Evolutionary conservation across 306 rosid species (phyloP), one percentile per base, ranked within the genome.

Genomic region (Gynostemma pentaphyllum): DNA sequence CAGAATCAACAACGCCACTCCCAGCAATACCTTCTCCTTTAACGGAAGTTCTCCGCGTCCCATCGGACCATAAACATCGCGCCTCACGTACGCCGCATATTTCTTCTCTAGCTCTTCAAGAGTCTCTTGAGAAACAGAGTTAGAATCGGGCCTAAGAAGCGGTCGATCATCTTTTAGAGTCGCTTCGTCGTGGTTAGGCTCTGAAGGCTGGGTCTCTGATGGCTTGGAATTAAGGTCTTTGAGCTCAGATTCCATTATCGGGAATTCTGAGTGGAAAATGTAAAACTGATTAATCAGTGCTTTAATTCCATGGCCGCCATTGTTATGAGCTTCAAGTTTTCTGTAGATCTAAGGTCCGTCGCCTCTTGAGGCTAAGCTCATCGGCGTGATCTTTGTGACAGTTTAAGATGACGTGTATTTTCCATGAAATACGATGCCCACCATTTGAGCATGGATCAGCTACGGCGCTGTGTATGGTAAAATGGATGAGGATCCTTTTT

Each of bases 21-120:
- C 88, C 7, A 94, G 79, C 22, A 86, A 49, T 14, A 83, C 71
- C 78, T 86, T 88, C 94, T 88, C 99, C 80, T 45, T 76, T 10
- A 76, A 9, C 9, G 89, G 70, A 23, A 94, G 70, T 59, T 84
- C 87, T 49, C 99, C 90, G n/a, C 90, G 82, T 12, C 99, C 99
- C 97, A 88, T 82, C 18, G 79, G 65, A 14, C 99, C 99, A 72
- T 94, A 94, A 8, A 57, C 82, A 48, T 94, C 99, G 64, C 67
- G 72, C 0, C 99, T 74, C 26, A 78, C 97, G 68, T 32, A 94
- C 0, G 99, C 87, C 0, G 94, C 90, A 76, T 56, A 94, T 74
- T 86, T 88, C 82, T 82, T 85, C 72, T 92, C 94, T 2, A 88
- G 78, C 27, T 86, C 96, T 23, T 82, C 70, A 9, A 80, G 66